phyloP scores from a whole-genome alignment of 345 rosid genomes.

The Hibiscus mutabilis region DNA sequence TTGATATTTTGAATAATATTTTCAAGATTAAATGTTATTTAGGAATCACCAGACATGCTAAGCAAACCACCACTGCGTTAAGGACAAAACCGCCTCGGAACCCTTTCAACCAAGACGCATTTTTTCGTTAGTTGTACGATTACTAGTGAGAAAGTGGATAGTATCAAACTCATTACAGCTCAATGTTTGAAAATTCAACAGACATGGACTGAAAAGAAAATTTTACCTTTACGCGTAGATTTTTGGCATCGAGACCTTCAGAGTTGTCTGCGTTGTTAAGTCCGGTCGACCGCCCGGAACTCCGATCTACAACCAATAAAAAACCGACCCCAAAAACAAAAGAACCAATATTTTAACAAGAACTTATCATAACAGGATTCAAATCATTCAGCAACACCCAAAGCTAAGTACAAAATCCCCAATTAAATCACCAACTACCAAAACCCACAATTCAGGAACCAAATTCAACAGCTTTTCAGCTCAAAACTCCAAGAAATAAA shows the following conservation, averaged over 20 bases:
- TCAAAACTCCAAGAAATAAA: conserved; percentile 6
- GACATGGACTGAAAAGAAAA: not conserved
- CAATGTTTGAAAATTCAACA: not conserved
- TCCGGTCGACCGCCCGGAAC: conserved; percentile 51
- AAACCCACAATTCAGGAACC: not conserved
- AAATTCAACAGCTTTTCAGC: conserved; percentile 3
- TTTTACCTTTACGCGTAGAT: conserved; percentile 79
- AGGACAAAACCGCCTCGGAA: not conserved
- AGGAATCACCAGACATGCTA: not conserved
- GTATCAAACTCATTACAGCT: not conserved
- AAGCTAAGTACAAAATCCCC: not conserved
- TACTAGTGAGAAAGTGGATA: not conserved
- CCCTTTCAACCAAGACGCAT: not conserved
- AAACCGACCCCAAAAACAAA: not conserved
- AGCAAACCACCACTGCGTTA: not conserved
- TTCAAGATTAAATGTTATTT: not conserved
- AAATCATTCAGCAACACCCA: conserved; percentile 4
- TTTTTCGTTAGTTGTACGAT: not conserved
- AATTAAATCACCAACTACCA: not conserved
- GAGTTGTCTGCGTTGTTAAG: conserved; percentile 45
- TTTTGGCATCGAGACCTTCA: conserved; percentile 52
- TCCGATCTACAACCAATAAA: conserved; percentile 44
- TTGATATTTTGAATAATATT: not conserved
- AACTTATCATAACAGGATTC: conserved; percentile 12
- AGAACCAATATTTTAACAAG: conserved; percentile 10